Evolutionary conservation across 129 eudicot species (phyloP), one percentile per base, ranked within the genome.

Genomic region (Oenanthe sinensis): DNA sequence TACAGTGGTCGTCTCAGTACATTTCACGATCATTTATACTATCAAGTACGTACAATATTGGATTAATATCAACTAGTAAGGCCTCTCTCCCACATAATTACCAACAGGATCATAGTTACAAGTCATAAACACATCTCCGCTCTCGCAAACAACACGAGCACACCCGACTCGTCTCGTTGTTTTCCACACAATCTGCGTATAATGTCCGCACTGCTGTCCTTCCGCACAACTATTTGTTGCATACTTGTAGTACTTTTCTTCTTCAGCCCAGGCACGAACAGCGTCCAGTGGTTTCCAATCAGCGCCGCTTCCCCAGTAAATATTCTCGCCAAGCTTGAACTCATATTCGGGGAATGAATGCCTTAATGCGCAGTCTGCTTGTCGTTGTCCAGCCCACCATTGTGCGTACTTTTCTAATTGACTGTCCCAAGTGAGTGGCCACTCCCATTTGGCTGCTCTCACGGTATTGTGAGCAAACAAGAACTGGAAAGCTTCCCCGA

Each of bases 151-250:
- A 58, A 89, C 94, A 71, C 94, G 83, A 40, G 97, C 97, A 74
- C 97, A 93, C 79, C 98, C 98, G 77, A 93, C 82, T 4, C 85
- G 72, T 24, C 89, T 68, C 1, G 98, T 93, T 0, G 58, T 87
- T 63, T 80, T 88, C 98, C 98, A 93, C 79, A 90, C 98, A 30
- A 93, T 88, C 78, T 93, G 98, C 14, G 97, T 93, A 74, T 90
- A 93, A 75, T 93, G 98, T 16, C 98, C 97, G 52, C 97, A 93
- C 77, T 82, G 77, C 77, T 93, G 86, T 39, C 98, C 90, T 0
- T 65, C 52, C 6, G n/a, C 87, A 77, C 98, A 90, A 40, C 82
- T 79, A 73, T 93, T 93, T 6, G 81, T 63, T 0, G 42, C 47
- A 24, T 88, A 89, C 14, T 79, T 67, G 36, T 93, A 93, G 71